Percentiles rank a stretch among this genome's conserved stretches.
Conservation (phyloP, 2,329 filamentous ascomycete species). For the Calcarisporium arbuscula region DNA sequence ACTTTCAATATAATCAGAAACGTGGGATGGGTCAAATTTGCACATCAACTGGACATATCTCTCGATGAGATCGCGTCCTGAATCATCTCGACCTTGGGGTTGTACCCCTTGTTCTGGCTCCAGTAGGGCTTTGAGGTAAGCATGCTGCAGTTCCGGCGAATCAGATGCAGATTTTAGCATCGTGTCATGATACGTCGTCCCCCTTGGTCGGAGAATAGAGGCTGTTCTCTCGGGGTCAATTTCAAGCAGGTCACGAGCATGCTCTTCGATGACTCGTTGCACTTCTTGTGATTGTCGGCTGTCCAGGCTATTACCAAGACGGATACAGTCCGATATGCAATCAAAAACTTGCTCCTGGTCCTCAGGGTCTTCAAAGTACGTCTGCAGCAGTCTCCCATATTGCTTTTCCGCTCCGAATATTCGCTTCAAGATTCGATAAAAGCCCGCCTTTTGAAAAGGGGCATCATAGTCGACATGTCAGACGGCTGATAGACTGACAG, state of each 20-base stretch:
- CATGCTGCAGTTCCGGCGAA: conserved; percentile 60
- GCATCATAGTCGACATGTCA: conserved; percentile 68
- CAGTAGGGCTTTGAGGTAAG: conserved; percentile 70
- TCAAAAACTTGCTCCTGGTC: conserved; percentile 71
- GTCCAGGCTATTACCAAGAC: conserved; percentile 54
- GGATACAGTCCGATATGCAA: conserved; percentile 70
- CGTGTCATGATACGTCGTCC: conserved; percentile 58
- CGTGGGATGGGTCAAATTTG: conserved; percentile 70
- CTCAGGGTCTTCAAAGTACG: conserved; percentile 79
- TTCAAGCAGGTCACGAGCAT: conserved; percentile 59
- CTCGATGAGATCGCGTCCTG: conserved; percentile 62
- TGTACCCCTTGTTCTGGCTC: conserved; percentile 52
- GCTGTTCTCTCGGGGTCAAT: conserved; percentile 63
- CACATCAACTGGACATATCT: conserved; percentile 90
- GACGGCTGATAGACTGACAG: conserved; percentile 90
- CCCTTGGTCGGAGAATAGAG: conserved; percentile 53
- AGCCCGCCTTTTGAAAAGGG: conserved; percentile 73
- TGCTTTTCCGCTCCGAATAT: conserved; percentile 76
- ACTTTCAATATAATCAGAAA: conserved; percentile 75
- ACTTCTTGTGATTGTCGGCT: conserved; percentile 70
- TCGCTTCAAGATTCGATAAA: conserved; percentile 87
- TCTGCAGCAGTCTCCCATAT: conserved; percentile 69
- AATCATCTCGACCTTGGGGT: too few species aligned
- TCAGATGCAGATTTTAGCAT: conserved; percentile 57
- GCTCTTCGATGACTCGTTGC: conserved; percentile 55